Conservation (phyloP, 75 land plant species). For the Sequoiadendron giganteum region DNA sequence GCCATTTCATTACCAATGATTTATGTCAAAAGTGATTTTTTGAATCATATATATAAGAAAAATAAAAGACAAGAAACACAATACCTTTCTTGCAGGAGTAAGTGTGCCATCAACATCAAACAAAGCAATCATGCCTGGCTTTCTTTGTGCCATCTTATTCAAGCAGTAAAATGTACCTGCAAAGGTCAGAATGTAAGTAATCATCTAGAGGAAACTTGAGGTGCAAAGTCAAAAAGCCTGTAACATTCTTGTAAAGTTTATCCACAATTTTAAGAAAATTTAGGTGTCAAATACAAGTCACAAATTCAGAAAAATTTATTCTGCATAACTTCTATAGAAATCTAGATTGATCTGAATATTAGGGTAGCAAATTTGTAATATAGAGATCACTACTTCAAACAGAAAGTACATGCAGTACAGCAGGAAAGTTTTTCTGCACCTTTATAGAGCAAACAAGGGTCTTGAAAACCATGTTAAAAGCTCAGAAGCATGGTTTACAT, state of each 20-base stretch:
- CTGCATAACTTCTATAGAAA: background rate
- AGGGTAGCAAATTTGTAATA: background rate
- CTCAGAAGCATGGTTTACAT: background rate
- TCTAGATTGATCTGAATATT: background rate
- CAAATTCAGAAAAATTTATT: background rate
- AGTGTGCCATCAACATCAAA: slow-evolving; percentile 99
- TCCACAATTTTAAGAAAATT: background rate
- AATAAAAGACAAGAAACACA: background rate
- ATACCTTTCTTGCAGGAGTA: slow-evolving; percentile 85
- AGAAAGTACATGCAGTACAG: background rate
- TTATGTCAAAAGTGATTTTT: background rate
- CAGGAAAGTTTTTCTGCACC: background rate
- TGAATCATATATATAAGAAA: background rate
- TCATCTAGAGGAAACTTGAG: background rate
- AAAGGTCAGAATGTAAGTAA: background rate
- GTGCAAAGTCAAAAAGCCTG: background rate
- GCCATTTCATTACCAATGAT: background rate
- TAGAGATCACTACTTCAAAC: background rate
- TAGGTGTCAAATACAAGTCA: background rate
- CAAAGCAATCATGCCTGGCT: slow-evolving; percentile 73
- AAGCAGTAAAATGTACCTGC: background rate
- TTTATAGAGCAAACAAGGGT: background rate
- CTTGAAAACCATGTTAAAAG: background rate
- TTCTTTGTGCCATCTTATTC: slow-evolving; percentile 48
- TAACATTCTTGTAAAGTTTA: background rate